Percentiles rank a stretch among this genome's conserved stretches.
Conservation (phyloP, 441 rosid genomes). For the Francoa sonchifolia region DNA sequence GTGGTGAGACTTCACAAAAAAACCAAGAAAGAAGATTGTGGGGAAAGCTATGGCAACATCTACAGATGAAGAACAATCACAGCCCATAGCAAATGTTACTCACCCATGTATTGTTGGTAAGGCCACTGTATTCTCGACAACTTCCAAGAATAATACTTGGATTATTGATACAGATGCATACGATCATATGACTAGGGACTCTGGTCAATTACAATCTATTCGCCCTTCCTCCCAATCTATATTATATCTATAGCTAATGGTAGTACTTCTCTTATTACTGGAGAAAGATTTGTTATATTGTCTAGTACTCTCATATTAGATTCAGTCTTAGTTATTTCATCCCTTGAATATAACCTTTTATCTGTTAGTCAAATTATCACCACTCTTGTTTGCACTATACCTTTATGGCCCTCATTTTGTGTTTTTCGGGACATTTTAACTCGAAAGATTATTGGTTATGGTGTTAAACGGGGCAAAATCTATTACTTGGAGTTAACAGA, state of each 20-base stretch:
- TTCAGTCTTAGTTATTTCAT: neutral
- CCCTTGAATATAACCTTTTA: neutral
- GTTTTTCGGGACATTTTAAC: conserved; percentile 1
- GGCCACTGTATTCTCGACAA: neutral
- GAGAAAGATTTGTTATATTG: neutral
- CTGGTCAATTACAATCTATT: neutral
- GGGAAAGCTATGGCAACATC: neutral
- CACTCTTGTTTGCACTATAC: neutral
- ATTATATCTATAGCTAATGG: neutral
- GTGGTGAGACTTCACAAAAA: neutral
- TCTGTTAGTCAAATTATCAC: conserved; percentile 4
- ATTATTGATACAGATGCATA: conserved; percentile 13
- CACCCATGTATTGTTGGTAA: neutral
- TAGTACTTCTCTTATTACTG: neutral
- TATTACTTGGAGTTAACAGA: neutral
- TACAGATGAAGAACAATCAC: neutral
- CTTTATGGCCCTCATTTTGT: neutral
- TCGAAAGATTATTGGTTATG: conserved; percentile 10
- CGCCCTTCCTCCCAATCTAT: neutral
- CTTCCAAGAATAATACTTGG: conserved; percentile 3
- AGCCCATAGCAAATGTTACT: neutral
- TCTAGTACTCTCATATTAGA: neutral
- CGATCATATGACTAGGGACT: conserved; percentile 7
- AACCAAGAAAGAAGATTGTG: neutral
- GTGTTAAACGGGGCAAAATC: neutral